Percentiles rank a stretch among this genome's conserved stretches.
phyloP scores from a whole-genome alignment of 2,329 filamentous ascomycete genomes.

The Phialophora chinensis region DNA sequence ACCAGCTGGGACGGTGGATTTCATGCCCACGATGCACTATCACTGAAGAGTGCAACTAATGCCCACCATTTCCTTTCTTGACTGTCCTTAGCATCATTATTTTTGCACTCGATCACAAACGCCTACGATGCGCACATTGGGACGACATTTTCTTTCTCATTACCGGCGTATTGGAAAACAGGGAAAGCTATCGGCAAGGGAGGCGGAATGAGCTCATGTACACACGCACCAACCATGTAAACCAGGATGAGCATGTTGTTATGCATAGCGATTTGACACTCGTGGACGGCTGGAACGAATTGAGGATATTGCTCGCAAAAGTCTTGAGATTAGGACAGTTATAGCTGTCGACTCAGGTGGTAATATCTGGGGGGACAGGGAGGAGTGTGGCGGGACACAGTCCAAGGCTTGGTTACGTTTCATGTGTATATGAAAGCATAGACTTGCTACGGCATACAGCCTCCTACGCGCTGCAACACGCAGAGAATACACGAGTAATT shows the following conservation, averaged over 20 bases:
- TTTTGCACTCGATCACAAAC: slow-evolving; percentile 25
- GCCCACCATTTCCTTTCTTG: slow-evolving; percentile 29
- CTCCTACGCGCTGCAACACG: slow-evolving; percentile 17
- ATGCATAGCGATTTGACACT: slow-evolving; percentile 33
- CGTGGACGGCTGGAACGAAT: slow-evolving; percentile 17
- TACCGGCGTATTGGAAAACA: slow-evolving; percentile 21
- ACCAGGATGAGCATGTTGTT: slow-evolving; percentile 34
- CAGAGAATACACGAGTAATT: slow-evolving; percentile 29
- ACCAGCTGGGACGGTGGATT: slow-evolving; percentile 32
- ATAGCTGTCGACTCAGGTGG: slow-evolving; percentile 26
- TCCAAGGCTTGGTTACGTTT: slow-evolving; percentile 29
- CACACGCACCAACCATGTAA: slow-evolving; percentile 32
- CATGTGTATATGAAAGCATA: slow-evolving; percentile 34
- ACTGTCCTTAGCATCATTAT: slow-evolving; percentile 32
- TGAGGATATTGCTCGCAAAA: slow-evolving; percentile 15
- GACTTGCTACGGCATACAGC: slow-evolving; percentile 25
- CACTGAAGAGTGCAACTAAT: slow-evolving; percentile 27
- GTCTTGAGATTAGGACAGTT: slow-evolving; percentile 22
- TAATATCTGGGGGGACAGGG: slow-evolving; percentile 22
- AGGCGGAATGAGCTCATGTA: slow-evolving; percentile 30
- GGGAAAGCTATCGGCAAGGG: slow-evolving; percentile 9
- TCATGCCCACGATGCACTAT: slow-evolving; percentile 33
- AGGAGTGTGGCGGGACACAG: slow-evolving; percentile 3
- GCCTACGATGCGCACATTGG: slow-evolving; percentile 10
- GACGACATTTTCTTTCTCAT: slow-evolving; percentile 20